phyloP scores from a whole-genome alignment of 371 early-diverging fungal species.

The Mucor piriformis region DNA sequence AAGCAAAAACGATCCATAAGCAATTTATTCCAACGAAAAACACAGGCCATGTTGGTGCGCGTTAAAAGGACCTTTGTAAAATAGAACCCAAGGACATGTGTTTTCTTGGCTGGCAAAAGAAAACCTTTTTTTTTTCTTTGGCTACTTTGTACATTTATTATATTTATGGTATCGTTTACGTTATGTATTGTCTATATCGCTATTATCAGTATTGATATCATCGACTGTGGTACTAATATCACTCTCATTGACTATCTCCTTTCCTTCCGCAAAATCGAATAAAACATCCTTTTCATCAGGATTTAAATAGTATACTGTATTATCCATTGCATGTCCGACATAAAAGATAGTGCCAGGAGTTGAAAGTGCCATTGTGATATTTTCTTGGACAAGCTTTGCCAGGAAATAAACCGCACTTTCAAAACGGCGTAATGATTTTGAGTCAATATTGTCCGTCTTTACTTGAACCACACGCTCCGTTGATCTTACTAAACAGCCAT shows the following conservation, averaged over 20 bases:
- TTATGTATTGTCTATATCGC: too few species aligned
- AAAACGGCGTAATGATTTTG: not conserved
- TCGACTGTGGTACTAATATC: too few species aligned
- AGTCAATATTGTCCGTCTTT: not conserved
- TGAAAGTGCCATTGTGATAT: not conserved
- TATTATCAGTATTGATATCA: too few species aligned
- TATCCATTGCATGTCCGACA: not conserved
- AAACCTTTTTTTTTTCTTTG: not conserved
- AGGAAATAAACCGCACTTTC: constrained; percentile 1
- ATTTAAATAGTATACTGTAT: not conserved
- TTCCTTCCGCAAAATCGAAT: not conserved
- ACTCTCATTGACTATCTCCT: too few species aligned
- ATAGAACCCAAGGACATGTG: not conserved
- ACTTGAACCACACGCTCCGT: constrained; percentile 12
- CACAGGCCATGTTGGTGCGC: constrained; percentile 15
- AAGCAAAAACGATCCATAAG: not conserved
- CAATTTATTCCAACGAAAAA: constrained; percentile 7
- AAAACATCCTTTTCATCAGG: not conserved
- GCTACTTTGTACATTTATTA: not conserved
- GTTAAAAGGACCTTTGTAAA: constrained; percentile 12
- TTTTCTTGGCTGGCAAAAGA: too few species aligned
- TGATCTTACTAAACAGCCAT: not conserved
- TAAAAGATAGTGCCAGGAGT: not conserved
- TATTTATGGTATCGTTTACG: too few species aligned
- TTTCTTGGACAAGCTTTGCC: not conserved